phyloP scores from a whole-genome alignment of 352 stramenopile species.

The Pythium utonaiense region DNA sequence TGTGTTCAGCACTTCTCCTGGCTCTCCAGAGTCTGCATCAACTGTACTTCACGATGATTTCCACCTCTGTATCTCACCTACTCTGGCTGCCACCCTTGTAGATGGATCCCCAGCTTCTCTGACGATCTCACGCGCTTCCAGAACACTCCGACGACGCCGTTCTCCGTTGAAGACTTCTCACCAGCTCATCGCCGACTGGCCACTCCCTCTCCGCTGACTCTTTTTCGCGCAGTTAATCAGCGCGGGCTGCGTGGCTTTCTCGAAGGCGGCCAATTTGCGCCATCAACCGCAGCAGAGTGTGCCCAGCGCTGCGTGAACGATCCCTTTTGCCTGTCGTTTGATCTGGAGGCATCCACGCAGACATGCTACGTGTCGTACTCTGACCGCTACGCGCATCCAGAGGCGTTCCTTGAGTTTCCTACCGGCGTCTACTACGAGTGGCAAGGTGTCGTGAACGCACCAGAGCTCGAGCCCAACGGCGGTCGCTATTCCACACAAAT shows the following conservation, averaged over 20 bases:
- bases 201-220: neutral
- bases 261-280: conserved; percentile 43
- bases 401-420: conserved; percentile 63
- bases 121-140: neutral
- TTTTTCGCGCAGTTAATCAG: conserved; percentile 37
- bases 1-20: no score
- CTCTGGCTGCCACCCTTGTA: neutral
- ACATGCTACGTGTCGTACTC: conserved; percentile 76
- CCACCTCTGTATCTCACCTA: no score
- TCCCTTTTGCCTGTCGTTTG: conserved; percentile 63
- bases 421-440: conserved; percentile 78
- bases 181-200: conserved; percentile 1
- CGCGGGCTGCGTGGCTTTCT: conserved; percentile 59
- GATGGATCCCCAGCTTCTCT: conserved; percentile 7
- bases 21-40: no score
- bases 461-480: conserved; percentile 56
- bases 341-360: conserved; percentile 48
- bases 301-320: conserved; percentile 46
- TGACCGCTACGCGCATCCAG: conserved; percentile 58
- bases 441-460: conserved; percentile 44
- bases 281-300: conserved; percentile 34
- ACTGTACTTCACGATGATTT: no score
- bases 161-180: neutral
- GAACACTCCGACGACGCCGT: neutral
- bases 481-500: conserved; percentile 57